phyloP scores from a whole-genome alignment of 1,139 yeast genomes.

The Diutina neorugosa region DNA sequence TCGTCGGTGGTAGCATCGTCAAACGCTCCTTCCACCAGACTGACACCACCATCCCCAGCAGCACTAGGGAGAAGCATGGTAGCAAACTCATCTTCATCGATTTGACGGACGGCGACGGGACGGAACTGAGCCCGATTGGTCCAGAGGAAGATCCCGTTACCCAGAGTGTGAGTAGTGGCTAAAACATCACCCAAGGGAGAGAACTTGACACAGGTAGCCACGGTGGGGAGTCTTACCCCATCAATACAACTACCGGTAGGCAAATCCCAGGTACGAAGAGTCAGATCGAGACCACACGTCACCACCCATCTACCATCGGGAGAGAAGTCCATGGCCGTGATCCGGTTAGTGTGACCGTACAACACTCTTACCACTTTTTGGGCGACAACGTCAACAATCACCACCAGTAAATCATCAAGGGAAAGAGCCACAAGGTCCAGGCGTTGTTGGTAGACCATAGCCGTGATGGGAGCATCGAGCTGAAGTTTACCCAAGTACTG shows the following conservation, averaged over 20 bases:
- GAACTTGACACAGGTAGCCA: conserved; percentile 69
- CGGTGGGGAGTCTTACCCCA: conserved; percentile 67
- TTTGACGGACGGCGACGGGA: conserved; percentile 59
- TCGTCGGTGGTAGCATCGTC: conserved; percentile 20
- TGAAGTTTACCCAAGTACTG: conserved; percentile 55
- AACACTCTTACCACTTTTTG: conserved; percentile 76
- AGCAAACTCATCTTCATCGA: conserved; percentile 63
- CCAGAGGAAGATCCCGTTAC: conserved; percentile 89
- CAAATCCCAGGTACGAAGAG: conserved; percentile 93
- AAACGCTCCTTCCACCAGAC: conserved; percentile 69
- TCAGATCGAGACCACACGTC: conserved; percentile 72
- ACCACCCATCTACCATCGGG: conserved; percentile 96
- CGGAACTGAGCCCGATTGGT: conserved; percentile 80
- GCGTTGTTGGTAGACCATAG: conserved; percentile 62
- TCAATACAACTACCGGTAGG: conserved; percentile 97
- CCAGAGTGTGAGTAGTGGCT: conserved; percentile 88
- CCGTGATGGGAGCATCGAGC: conserved; percentile 68
- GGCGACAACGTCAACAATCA: conserved; percentile 72
- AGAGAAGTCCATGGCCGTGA: conserved; percentile 81
- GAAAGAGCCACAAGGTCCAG: conserved; percentile 82
- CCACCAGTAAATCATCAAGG: conserved; percentile 76
- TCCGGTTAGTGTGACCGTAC: conserved; percentile 83
- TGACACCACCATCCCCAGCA: conserved; percentile 74
- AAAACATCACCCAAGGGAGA: conserved; percentile 85
- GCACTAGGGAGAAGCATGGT: conserved; percentile 55